phyloP scores from a whole-genome alignment of 1,284 basidiomycete species.

The Heimioporus retisporus region DNA sequence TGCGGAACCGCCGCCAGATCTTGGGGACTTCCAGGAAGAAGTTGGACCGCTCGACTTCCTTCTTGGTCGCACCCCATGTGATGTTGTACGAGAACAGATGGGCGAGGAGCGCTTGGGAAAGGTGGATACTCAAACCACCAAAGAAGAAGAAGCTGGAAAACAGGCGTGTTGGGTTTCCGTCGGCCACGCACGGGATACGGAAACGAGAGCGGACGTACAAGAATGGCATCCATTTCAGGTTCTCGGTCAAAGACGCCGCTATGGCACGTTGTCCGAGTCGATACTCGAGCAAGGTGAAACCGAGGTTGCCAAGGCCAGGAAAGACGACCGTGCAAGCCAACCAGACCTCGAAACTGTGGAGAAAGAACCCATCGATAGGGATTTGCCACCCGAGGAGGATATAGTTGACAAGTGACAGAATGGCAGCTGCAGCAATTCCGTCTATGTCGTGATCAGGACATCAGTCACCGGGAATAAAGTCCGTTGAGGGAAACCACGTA shows the following conservation, averaged over 20 bases:
- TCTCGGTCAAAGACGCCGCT: conserved; percentile 63
- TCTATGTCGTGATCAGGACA: too few species aligned
- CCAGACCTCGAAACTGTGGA: conserved; percentile 82
- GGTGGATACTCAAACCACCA: conserved; percentile 79
- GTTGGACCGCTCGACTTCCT: conserved; percentile 85
- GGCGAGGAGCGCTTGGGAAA: conserved; percentile 77
- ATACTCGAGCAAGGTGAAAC: conserved; percentile 80
- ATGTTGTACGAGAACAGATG: conserved; percentile 90
- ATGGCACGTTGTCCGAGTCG: conserved; percentile 72
- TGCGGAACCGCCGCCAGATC: conserved; percentile 70
- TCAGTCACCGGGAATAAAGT: too few species aligned
- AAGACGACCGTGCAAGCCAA: conserved; percentile 83
- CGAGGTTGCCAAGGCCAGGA: conserved; percentile 76
- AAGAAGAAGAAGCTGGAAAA: conserved; percentile 84
- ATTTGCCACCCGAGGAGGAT: conserved; percentile 75
- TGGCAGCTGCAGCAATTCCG: background rate
- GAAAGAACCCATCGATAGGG: conserved; percentile 73
- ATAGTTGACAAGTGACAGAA: conserved; percentile 63
- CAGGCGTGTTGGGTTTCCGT: conserved; percentile 44
- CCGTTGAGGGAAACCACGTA: background rate
- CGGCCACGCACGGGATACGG: too few species aligned
- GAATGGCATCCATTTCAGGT: conserved; percentile 82
- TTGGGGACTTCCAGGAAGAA: conserved; percentile 91
- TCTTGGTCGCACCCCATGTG: conserved; percentile 84
- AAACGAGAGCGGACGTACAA: conserved; percentile 61